phyloP scores from a whole-genome alignment of 306 rosid species.

The Parietaria judaica region DNA sequence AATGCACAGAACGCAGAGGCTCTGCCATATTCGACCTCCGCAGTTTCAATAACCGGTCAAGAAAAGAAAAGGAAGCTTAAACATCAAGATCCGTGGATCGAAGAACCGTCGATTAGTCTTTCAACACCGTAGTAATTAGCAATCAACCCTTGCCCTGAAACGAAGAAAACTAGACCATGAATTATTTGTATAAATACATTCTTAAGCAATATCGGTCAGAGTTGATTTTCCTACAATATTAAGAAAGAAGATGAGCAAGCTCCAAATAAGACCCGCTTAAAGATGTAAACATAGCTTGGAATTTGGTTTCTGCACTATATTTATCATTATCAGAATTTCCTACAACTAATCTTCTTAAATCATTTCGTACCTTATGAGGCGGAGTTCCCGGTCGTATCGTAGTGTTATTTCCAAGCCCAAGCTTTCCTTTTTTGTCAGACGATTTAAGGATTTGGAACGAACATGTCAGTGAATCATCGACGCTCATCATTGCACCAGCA shows the following conservation, averaged over 20 bases:
- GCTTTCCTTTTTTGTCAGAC: conserved; percentile 45
- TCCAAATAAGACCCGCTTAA: too few relatives aligned
- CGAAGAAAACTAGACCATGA: background rate
- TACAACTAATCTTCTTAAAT: background rate
- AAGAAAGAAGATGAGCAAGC: too few relatives aligned
- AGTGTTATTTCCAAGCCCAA: conserved; percentile 26
- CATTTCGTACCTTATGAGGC: conserved; percentile 36
- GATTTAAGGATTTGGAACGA: conserved; percentile 55
- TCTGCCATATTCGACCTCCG: conserved; percentile 4
- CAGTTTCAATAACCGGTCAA: conserved; percentile 6
- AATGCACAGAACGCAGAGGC: conserved; percentile 14
- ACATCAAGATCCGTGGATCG: background rate
- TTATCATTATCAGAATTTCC: background rate
- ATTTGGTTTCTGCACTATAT: too few relatives aligned
- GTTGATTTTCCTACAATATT: too few relatives aligned
- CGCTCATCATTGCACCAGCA: conserved; percentile 65
- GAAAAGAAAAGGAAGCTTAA: conserved; percentile 3
- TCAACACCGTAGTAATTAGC: background rate
- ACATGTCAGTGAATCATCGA: conserved; percentile 53
- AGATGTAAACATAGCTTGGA: too few relatives aligned
- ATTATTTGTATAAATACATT: too few relatives aligned
- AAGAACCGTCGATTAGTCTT: background rate
- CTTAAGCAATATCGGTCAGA: too few relatives aligned
- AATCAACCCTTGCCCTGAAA: conserved; percentile 33
- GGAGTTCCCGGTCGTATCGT: conserved; percentile 44